Conservation (phyloP, 2,329 filamentous ascomycete genomes). For the Trichoderma gracile region DNA sequence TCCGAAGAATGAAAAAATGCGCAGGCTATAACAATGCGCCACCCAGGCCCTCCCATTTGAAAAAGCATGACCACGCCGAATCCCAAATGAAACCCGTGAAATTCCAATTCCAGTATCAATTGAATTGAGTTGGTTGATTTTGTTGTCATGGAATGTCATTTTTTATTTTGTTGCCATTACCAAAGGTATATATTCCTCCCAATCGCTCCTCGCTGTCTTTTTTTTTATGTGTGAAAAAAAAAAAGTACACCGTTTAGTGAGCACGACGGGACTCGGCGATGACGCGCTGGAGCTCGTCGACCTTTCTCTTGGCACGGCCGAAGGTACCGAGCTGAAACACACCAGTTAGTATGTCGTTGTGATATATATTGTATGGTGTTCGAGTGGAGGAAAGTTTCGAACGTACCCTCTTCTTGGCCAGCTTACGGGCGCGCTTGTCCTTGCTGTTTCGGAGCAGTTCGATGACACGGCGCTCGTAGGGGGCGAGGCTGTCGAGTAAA, state of each 20-base stretch:
- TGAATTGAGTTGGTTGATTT: no score
- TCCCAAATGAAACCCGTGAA: no score
- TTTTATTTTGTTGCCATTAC: neutral
- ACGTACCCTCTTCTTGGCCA: conserved; percentile 96
- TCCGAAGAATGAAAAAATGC: conserved; percentile 32
- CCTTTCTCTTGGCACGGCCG: conserved; percentile 98
- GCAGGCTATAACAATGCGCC: conserved; percentile 32
- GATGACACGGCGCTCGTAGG: conserved; percentile 98
- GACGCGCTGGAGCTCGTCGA: conserved; percentile 97
- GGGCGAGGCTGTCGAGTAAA: conserved; percentile 66
- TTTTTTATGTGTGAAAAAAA: no score
- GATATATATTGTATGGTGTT: no score
- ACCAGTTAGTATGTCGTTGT: conserved; percentile 25
- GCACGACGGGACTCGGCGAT: conserved; percentile 88
- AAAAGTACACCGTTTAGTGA: conserved; percentile 50
- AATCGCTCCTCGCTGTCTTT: neutral
- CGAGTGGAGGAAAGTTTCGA: no score
- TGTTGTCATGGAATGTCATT: neutral
- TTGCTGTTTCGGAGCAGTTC: conserved; percentile 98
- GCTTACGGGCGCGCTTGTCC: conserved; percentile 98
- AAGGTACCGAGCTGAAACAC: conserved; percentile 84
- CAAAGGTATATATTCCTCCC: neutral
- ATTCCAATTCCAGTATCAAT: no score
- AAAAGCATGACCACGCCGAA: conserved; percentile 42
- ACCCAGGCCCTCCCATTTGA: conserved; percentile 9